Conservation (phyloP, 2,329 filamentous ascomycete genomes). For the Dothistroma pini region DNA sequence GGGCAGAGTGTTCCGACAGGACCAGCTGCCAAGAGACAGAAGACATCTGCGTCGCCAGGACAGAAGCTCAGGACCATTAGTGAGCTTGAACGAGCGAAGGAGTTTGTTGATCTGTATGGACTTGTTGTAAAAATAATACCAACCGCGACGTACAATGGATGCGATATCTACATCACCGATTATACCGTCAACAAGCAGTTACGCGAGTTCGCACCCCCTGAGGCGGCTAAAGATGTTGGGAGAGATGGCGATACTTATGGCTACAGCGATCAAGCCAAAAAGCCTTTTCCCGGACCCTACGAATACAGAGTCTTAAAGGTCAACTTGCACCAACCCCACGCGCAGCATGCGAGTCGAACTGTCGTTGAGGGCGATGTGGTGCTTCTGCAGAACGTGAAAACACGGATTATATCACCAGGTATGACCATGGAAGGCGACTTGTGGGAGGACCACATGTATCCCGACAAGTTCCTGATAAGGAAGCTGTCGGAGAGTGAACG, state of each 20-base stretch:
- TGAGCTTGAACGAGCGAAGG: conserved; percentile 51
- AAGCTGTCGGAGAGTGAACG: conserved; percentile 3
- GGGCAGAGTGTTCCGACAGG: background rate
- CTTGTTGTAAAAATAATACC: conserved; percentile 62
- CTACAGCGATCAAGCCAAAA: conserved; percentile 32
- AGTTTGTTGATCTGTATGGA: conserved; percentile 67
- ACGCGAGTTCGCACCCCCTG: conserved; percentile 50
- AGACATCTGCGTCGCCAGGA: conserved; percentile 8
- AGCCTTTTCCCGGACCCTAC: conserved; percentile 68
- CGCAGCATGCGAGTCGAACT: conserved; percentile 52
- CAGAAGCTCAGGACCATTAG: conserved; percentile 62
- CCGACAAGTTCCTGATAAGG: conserved; percentile 53
- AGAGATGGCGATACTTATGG: conserved; percentile 31
- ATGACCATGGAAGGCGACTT: conserved; percentile 68
- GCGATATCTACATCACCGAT: conserved; percentile 73
- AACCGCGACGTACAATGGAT: conserved; percentile 36
- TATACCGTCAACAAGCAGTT: conserved; percentile 71
- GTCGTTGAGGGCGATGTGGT: conserved; percentile 62
- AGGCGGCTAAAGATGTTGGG: conserved; percentile 26
- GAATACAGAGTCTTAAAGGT: conserved; percentile 70
- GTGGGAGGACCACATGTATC: conserved; percentile 55
- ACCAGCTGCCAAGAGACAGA: conserved; percentile 14
- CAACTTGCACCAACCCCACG: conserved; percentile 67
- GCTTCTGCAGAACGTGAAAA: conserved; percentile 66
- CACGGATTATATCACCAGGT: conserved; percentile 54